Base-by-base conservation (phyloP, 495 filamentous ascomycete genomes). In the Ramalina intermedia region DNA sequence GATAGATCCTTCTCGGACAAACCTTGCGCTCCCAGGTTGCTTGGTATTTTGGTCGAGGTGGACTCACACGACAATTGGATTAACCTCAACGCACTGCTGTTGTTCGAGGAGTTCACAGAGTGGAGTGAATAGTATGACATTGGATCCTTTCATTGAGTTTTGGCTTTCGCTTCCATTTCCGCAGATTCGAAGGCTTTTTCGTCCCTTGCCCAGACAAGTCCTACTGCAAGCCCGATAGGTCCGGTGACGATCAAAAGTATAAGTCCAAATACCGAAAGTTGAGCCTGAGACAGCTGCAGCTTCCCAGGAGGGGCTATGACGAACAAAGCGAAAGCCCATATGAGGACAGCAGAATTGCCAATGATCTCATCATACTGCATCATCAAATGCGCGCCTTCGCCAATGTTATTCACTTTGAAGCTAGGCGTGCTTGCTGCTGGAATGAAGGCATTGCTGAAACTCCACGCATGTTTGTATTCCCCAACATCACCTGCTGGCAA, bases 311-410 rank as follows among this genome's bases (percentile, higher is more conserved):
- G 70, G 68, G 11, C 29, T 9, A 0, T 33, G 6, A 33, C 2
- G 12, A 67, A 63, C 18, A 81, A 52, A 7, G 65, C 68, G 11
- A 70, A 46, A 2, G 74, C 70, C 79, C 79, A 83, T 6, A 78
- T 21, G 13, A 79, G 47, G 27, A 79, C 52, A 1, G 74, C 68
- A 6, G 54, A 47, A 7, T 69, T 68, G 4, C 73, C 76, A 46
- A 74, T 66, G 52, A 76, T 61, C 18, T 78, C 64, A 48, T 83
- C 79, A 66, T 73, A 81, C 40, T 74, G 71, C 24, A 81, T 53
- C 55, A 82, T 75, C 16, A 64, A 61, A 44, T 69, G 68, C 8
- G 72, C 67, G 8, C 79, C 68, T 16, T 66, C 58, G 4, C 65
- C 69, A n/a, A 81, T 58, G 6, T 56, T 67, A 21, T 49, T 53